Evolutionary conservation across 2,329 filamentous ascomycete genomes (phyloP), one percentile per base, ranked within the genome.

Genomic region (Fusarium gaditjirri): DNA sequence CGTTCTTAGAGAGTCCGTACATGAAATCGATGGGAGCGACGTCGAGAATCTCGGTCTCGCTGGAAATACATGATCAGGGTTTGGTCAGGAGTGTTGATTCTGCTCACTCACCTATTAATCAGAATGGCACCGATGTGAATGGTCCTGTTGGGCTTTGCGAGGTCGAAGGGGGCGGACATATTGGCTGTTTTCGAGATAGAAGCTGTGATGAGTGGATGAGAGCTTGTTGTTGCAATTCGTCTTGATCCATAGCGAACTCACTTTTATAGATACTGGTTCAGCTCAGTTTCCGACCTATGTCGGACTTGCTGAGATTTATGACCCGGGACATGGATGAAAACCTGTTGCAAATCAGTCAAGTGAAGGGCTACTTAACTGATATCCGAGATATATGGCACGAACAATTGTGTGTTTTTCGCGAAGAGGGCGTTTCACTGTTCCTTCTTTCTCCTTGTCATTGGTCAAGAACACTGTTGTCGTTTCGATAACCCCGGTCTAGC

Each of bases 11-110:
- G 6, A 78, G 5, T 2, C 55, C 60, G 27, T 76, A 39, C 23
- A 82, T 50, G 11, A 79, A 58, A 17, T 82, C 80, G 19, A 82
- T 68, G 2, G 79, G 79, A 6, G 78, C 80, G 6, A 82, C 75
- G n/a, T 82, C 80, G 5, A 82, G 75, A 11, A 80, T 65, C 42
- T 82, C 81, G 2, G 77, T 81, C 78, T 82, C 61, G 8, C 47
- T 65, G 17, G 5, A n/a, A 8, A 16, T 13, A 11, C 27, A n/a
- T 58, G 10, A 56, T 16, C 25, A 6, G 4, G 12, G 27, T 8
- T 3, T 2, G 2, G 27, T 2, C 25, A 6, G 12, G 17, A n/a
- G 8, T 8, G 6, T n/a, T n/a, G 4, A 5, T 17, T 6, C 6
- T n/a, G 8, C 4, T 11, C 12, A 52, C 56, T 55, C 9, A 63